Percentiles rank a stretch among this genome's conserved stretches.
Conservation (phyloP, 2,329 filamentous ascomycete genomes). For the Leptographium flavum region DNA sequence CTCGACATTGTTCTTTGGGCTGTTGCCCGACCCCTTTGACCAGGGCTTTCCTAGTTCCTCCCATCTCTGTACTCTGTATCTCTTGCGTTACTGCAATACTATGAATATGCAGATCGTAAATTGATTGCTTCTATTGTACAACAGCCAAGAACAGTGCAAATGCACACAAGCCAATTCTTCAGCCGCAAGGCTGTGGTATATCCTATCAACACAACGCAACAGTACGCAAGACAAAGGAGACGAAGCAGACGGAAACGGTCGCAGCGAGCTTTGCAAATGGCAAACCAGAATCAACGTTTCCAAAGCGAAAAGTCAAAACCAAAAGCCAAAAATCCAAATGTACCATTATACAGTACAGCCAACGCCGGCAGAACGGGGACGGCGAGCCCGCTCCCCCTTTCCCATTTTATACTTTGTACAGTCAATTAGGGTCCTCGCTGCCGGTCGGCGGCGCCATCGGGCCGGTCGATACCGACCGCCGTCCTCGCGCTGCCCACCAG, state of each 20-base stretch:
- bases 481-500: constrained; percentile 32
- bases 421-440: too few relatives aligned
- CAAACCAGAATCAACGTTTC: too few relatives aligned
- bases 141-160: neutral
- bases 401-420: constrained; percentile 6
- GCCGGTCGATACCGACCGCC: neutral
- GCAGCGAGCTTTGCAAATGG: too few relatives aligned
- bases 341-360: neutral
- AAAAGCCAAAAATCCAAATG: neutral
- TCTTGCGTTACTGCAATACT: neutral
- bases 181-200: neutral
- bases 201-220: neutral
- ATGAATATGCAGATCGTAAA: too few relatives aligned
- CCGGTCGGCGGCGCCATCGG: too few relatives aligned
- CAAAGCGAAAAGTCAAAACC: too few relatives aligned
- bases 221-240: neutral
- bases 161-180: neutral
- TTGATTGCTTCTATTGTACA: too few relatives aligned
- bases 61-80: neutral
- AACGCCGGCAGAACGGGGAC: neutral
- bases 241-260: too few relatives aligned
- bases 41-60: neutral
- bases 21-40: neutral
- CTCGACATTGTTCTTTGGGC: neutral
- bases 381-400: neutral